A percentile compares a stretch with the other conserved stretches of the same genome.
phyloP scores from a whole-genome alignment of 257 asterid species.

The Primulina tabacum region DNA sequence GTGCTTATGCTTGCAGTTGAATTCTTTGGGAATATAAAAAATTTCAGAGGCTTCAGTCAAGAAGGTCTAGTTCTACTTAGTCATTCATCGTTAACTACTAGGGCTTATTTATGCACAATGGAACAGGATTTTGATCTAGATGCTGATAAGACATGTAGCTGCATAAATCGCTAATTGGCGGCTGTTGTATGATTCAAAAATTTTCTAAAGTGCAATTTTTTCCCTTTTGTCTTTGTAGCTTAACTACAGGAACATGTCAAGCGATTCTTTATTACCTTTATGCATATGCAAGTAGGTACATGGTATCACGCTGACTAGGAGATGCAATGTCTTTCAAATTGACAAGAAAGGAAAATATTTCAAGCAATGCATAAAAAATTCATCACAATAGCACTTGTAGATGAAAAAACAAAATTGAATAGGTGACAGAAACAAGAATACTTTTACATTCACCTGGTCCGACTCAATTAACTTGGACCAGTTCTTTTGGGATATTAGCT shows the following conservation, averaged over 20 bases:
- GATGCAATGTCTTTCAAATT: not conserved
- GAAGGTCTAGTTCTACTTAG: not conserved
- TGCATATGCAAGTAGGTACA: not conserved
- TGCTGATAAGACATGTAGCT: not conserved
- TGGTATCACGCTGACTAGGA: not conserved
- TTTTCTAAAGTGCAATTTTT: too few species aligned
- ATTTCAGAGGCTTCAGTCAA: not conserved
- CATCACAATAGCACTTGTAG: not conserved
- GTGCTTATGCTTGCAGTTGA: not conserved
- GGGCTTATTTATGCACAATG: not conserved
- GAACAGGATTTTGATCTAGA: not conserved
- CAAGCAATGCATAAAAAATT: not conserved
- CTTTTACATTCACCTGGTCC: slow-evolving; percentile 63
- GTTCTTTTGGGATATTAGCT: slow-evolving; percentile 56
- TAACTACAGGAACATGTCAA: not conserved
- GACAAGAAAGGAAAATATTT: not conserved
- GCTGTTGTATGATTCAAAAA: not conserved
- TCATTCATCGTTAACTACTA: not conserved
- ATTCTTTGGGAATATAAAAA: not conserved
- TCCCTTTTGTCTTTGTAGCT: not conserved
- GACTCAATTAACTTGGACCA: slow-evolving; percentile 66
- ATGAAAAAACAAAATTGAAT: not conserved
- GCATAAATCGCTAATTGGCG: not conserved
- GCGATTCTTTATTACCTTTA: not conserved
- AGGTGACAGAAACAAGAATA: slow-evolving; percentile 3